These are phyloP conservation scores for Solanum microdontum DNA, from an alignment of 257 asterid species.

Conservation along the genomic window DNA sequence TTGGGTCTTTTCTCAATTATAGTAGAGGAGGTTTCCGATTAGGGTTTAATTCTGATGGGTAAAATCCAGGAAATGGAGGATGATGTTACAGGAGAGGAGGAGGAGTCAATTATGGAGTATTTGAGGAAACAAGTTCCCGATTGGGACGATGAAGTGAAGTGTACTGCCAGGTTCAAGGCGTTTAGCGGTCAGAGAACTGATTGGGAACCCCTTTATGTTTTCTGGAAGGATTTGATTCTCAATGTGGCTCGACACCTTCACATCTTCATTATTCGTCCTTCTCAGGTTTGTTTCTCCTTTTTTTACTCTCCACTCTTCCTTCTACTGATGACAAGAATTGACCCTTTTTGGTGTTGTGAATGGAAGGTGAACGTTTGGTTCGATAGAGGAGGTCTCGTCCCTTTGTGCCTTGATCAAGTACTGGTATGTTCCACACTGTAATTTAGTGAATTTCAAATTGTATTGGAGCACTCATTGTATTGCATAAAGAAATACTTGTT, in stretches of 20 bases:
- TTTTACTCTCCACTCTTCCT: not conserved
- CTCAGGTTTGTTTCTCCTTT: constrained; percentile 15
- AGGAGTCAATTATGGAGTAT: constrained; percentile 20
- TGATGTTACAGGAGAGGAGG: not conserved
- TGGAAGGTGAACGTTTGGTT: constrained; percentile 38
- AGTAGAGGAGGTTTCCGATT: not conserved
- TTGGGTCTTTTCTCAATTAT: no score
- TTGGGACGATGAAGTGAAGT: constrained; percentile 61
- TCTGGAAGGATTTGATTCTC: constrained; percentile 74
- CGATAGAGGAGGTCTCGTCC: constrained; percentile 39
- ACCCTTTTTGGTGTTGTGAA: not conserved
- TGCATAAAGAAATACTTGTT: not conserved
- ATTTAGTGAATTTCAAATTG: not conserved
- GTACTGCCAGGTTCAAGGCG: constrained; percentile 52
- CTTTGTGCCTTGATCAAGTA: constrained; percentile 64
- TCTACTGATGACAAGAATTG: not conserved
- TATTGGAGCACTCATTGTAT: not conserved
- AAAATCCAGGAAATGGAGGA: not conserved
- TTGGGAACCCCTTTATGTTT: constrained; percentile 61
- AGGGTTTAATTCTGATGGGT: not conserved
- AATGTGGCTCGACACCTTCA: constrained; percentile 51
- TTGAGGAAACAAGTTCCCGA: constrained; percentile 39
- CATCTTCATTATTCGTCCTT: constrained; percentile 48
- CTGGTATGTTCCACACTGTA: constrained; percentile 8
- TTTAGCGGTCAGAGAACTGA: constrained; percentile 83